phyloP scores from a whole-genome alignment of 1,284 basidiomycete species.

The Trichosporon ovoides region DNA sequence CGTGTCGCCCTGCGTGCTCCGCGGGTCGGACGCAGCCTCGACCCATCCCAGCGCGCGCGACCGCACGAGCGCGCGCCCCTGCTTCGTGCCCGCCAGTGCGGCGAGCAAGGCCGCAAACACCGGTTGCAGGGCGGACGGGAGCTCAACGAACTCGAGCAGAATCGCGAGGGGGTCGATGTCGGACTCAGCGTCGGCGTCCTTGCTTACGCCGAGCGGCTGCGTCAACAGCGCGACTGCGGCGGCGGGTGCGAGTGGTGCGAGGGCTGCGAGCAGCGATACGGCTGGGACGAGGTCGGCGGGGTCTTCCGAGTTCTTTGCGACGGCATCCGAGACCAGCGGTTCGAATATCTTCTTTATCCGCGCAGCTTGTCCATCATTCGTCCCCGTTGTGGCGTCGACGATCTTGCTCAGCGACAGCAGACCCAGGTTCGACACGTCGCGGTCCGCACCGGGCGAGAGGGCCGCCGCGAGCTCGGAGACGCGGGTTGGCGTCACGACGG shows the following conservation, averaged over 20 bases:
- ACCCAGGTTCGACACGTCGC: constrained; percentile 9
- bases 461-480: constrained; percentile 2
- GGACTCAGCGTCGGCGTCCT: constrained; percentile 1
- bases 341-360: constrained; percentile 13
- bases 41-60: constrained; percentile 47
- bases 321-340: constrained; percentile 14
- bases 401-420: constrained; percentile 14
- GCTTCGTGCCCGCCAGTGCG: constrained; percentile 66
- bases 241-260: constrained; percentile 29
- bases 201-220: constrained; percentile 15
- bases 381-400: constrained; percentile 7
- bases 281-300: constrained; percentile 14
- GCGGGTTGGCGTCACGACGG: not conserved
- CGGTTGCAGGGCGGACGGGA: constrained; percentile 35
- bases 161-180: constrained; percentile 28
- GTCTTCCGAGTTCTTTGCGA: constrained; percentile 3
- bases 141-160: constrained; percentile 41
- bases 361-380: constrained; percentile 1
- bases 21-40: constrained; percentile 45
- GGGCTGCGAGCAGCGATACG: constrained; percentile 24
- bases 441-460: not conserved
- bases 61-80: constrained; percentile 60
- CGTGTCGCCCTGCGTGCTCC: constrained; percentile 31
- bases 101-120: constrained; percentile 65
- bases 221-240: constrained; percentile 26